A percentile compares a stretch with the other conserved stretches of the same genome.
Evolutionary conservation across 1,284 basidiomycete genomes (phyloP).

Genomic region (Apiotrichum siamense): DNA sequence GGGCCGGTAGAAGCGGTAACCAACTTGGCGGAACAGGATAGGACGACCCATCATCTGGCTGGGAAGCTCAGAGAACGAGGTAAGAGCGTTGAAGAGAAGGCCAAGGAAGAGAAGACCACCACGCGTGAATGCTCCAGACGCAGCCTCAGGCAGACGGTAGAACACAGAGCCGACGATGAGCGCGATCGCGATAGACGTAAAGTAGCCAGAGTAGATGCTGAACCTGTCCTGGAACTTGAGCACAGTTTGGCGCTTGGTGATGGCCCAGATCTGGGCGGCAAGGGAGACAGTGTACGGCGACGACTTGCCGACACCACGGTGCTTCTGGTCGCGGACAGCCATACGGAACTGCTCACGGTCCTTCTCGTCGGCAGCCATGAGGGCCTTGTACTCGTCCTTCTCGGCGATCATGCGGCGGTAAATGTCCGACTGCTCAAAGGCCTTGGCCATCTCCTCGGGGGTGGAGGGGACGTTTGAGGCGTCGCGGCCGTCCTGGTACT

Average conservation of each 20-base stretch:
- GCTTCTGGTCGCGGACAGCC: slow-evolving; percentile 70
- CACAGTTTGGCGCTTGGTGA: slow-evolving; percentile 69
- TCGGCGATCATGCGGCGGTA: slow-evolving; percentile 53
- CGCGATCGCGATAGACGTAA: slow-evolving; percentile 53
- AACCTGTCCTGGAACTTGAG: slow-evolving; percentile 70
- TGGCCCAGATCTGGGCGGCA: slow-evolving; percentile 63
- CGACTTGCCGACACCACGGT: slow-evolving; percentile 72
- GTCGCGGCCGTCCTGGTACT: slow-evolving; percentile 66
- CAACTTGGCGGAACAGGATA: slow-evolving; percentile 57
- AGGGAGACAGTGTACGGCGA: slow-evolving; percentile 83
- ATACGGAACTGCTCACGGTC: slow-evolving; percentile 69
- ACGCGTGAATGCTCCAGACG: slow-evolving; percentile 77
- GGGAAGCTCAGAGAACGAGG: slow-evolving; percentile 55
- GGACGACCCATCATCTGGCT: slow-evolving; percentile 61
- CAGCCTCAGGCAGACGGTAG: slow-evolving; percentile 63
- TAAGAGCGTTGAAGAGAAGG: slow-evolving; percentile 58
- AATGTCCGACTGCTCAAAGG: slow-evolving; percentile 58
- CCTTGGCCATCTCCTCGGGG: slow-evolving; percentile 64
- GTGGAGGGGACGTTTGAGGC: slow-evolving; percentile 63
- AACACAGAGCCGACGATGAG: slow-evolving; percentile 72
- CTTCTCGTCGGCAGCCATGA: slow-evolving; percentile 57
- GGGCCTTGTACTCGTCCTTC: slow-evolving; percentile 59
- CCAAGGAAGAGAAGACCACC: slow-evolving; percentile 75
- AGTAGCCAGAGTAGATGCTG: slow-evolving; percentile 67
- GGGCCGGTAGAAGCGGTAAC: slow-evolving; percentile 74